Evolutionary conservation across 805 yeast species (phyloP), one percentile per base, ranked within the genome.

Genomic region (Yarrowia hollandica): DNA sequence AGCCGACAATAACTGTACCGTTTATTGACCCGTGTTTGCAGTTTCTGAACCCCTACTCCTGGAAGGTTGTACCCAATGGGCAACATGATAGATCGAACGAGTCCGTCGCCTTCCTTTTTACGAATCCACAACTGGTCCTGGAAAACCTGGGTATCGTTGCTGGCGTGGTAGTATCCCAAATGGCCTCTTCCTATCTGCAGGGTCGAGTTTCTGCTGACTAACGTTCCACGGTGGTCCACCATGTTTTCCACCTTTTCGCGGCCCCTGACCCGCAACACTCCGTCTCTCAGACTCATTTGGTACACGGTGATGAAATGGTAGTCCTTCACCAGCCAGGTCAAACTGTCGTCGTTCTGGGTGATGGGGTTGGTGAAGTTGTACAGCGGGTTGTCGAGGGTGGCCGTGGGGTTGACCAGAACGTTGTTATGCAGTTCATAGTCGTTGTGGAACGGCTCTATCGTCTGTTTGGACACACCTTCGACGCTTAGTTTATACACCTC

Each of bases 301-400:
- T 48, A 48, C 11, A 48, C 39, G n/a, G 55, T 48, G 11, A 15
- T 12, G 5, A 7, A 48, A 16, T 15, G 12, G 10, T 7, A 30
- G 33, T 48, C 55, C 22, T 48, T 48, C 11, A 33, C 39, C 2
- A 48, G 30, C 55, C 55, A 48, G 11, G 39, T 22, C n/a, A 48
- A 23, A 7, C 4, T 2, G 21, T 30, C 55, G 15, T 21, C 31
- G 5, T 31, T 11, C 10, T 48, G 55, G 12, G 39, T 22, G 23
- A 48, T 48, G 3, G 55, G 55, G 22, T 48, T 48, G 30, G 55
- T 48, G 25, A 22, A 48, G 11, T 48, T 48, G 55, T 33, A 48
- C 31, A 48, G 22, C 14, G 23, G 19, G 39, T 22, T 31, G 30
- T 48, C 55, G 26, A 48, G 39, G 8, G 21, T 21, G n/a, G 55